These are phyloP conservation scores for Arxiozyma telluris DNA, from an alignment of 1,139 yeast species.

Conservation along the genomic window DNA sequence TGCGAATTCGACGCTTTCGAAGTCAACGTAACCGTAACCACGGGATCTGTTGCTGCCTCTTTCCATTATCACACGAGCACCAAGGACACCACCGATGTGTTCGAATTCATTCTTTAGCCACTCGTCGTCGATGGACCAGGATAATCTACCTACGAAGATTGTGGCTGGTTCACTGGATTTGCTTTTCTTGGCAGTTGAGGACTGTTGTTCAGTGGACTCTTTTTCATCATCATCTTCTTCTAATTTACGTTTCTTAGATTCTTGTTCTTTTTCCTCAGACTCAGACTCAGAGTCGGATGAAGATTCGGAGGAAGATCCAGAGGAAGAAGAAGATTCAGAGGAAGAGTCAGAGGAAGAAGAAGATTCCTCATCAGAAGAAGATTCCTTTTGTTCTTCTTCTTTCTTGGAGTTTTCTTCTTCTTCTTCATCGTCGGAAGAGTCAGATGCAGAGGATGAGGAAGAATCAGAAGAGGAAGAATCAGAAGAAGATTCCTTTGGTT, in stretches of 20 bases:
- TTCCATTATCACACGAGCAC: constrained; percentile 92
- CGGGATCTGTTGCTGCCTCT: constrained; percentile 87
- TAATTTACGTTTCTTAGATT: constrained; percentile 34
- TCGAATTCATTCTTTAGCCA: constrained; percentile 87
- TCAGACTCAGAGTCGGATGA: constrained; percentile 15
- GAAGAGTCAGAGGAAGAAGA: constrained; percentile 8
- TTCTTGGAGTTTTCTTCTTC: constrained; percentile 27
- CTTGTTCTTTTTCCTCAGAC: constrained; percentile 22
- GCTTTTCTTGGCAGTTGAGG: constrained; percentile 35
- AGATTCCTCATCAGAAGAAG: constrained; percentile 7
- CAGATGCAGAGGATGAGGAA: constrained; percentile 7
- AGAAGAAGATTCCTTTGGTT: constrained; percentile 7
- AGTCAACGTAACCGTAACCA: constrained; percentile 98
- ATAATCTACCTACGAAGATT: constrained; percentile 89
- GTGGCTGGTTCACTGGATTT: constrained; percentile 63
- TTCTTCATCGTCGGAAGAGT: constrained; percentile 23
- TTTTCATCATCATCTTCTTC: constrained; percentile 24
- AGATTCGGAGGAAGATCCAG: constrained; percentile 14
- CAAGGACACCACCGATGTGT: constrained; percentile 65
- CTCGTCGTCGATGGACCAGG: constrained; percentile 94
- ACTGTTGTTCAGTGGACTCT: constrained; percentile 6
- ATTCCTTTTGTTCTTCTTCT: constrained; percentile 16
- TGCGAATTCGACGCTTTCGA: constrained; percentile 65
- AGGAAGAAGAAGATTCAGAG: not conserved
- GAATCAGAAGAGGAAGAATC: constrained; percentile 14